phyloP scores from a whole-genome alignment of 371 early-diverging fungal genomes.

The Funneliformis caledonium region DNA sequence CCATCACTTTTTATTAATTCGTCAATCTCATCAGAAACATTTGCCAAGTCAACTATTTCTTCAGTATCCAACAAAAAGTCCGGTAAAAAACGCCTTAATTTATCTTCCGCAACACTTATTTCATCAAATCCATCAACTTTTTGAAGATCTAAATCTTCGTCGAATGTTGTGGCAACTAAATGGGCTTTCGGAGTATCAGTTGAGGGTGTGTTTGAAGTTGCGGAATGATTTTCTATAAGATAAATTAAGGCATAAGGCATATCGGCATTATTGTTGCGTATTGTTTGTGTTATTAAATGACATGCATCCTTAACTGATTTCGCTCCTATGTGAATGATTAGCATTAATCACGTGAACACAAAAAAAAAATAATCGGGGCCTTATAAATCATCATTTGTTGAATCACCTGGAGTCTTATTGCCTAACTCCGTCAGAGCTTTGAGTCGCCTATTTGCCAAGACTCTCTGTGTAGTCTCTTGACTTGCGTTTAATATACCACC shows the following conservation, averaged over 20 bases:
- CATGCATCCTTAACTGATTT: slow-evolving; percentile 23
- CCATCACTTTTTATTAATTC: background rate
- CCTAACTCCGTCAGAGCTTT: slow-evolving; percentile 5
- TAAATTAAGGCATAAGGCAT: slow-evolving; percentile 47
- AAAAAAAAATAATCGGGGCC: background rate
- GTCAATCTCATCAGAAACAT: background rate
- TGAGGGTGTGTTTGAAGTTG: background rate
- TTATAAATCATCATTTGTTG: background rate
- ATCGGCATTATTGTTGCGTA: slow-evolving; percentile 46
- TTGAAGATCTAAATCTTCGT: slow-evolving; percentile 42
- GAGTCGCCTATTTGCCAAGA: background rate
- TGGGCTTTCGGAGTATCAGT: slow-evolving; percentile 2
- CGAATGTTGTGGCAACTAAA: slow-evolving; percentile 46
- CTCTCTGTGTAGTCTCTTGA: slow-evolving; percentile 28
- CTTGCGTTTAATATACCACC: background rate
- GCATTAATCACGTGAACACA: slow-evolving; percentile 39
- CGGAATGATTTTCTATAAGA: slow-evolving; percentile 15
- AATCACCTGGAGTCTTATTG: slow-evolving; percentile 5
- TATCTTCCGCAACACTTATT: slow-evolving; percentile 42
- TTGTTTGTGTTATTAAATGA: background rate
- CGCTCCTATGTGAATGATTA: slow-evolving; percentile 39
- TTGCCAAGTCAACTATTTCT: slow-evolving; percentile 46
- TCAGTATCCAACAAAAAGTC: slow-evolving; percentile 46
- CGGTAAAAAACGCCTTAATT: slow-evolving; percentile 46
- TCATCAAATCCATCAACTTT: slow-evolving; percentile 42